Base-by-base conservation (phyloP, 202 grass and related monocot genomes). In the Elaeis oleifera region DNA sequence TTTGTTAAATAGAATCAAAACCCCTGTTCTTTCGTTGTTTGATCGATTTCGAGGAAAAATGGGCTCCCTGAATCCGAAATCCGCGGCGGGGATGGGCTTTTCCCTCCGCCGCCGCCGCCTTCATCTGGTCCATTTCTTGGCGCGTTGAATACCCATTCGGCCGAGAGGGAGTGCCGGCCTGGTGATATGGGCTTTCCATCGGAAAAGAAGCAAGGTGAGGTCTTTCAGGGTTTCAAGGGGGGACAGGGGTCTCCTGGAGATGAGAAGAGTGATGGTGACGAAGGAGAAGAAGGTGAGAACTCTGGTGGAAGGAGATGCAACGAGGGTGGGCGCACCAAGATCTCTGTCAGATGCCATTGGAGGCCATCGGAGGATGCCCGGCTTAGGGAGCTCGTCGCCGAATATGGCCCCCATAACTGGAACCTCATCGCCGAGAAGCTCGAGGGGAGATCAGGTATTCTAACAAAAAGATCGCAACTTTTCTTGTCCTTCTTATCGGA, bases 391-490 rank as follows among this genome's bases (percentile, higher is more conserved):
- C 94, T 97, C 15, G 88, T 92, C 6, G 61, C 74, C 8, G 82
- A 76, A 68, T 64, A 77, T 65, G 94, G 94, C 0, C 88, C 94
- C 29, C 85, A 89, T 67, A 99, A 97, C 82, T 97, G 88, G 92
- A 97, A 97, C 77, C 80, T 97, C 70, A 97, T 97, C 39, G 92
- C 92, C 63, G 82, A 82, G 55, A 92, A 87, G 49, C 80, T 99
- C 24, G 82, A 89, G 18, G 88, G 94, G 25, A 79, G 94, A 92
- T 99, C 94, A 84, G 94, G 94, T 90, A 83, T 39, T 25, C 28
- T 22, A 24, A 26, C 16, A 15, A 15, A 32, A 16, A 32, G 7
- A 68, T 53, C 15, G 14, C 6, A 6, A 25, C 53, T 58, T 51
- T 6, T 78, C 16, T 61, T 49, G 20, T 51, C 61, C 28, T 44